phyloP scores from a whole-genome alignment of 2,329 filamentous ascomycete species.

The Alternaria alternata region DNA sequence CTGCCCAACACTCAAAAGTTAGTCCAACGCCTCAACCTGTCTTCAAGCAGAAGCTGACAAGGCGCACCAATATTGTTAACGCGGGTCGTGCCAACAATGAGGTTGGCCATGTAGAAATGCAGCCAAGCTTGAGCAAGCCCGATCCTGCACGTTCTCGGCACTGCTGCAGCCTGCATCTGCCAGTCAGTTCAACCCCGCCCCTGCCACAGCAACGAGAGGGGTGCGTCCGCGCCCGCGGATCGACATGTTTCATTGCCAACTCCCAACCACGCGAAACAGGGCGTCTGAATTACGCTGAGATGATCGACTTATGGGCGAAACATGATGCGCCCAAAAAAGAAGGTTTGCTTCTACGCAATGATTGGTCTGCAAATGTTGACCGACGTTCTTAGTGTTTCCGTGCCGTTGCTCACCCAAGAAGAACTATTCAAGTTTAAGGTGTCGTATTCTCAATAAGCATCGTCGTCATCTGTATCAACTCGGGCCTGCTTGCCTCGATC shows the following conservation, averaged over 20 bases:
- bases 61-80: slow-evolving; percentile 1
- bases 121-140: slow-evolving; percentile 4
- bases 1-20: slow-evolving; percentile 12
- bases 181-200: slow-evolving; percentile 3
- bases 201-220: slow-evolving; percentile 5
- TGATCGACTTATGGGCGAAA: slow-evolving; percentile 9
- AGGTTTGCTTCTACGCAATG: not conserved
- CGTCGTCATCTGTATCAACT: slow-evolving; percentile 29
- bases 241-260: slow-evolving; percentile 7
- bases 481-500: slow-evolving; percentile 20
- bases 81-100: slow-evolving; percentile 2
- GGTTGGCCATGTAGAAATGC: slow-evolving; percentile 5
- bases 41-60: slow-evolving; percentile 8
- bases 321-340: slow-evolving; percentile 7
- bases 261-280: slow-evolving; percentile 3
- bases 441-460: slow-evolving; percentile 13
- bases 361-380: slow-evolving; percentile 3
- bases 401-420: slow-evolving; percentile 4
- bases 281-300: slow-evolving; percentile 1
- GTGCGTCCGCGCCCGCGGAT: slow-evolving; percentile 10
- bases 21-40: slow-evolving; percentile 1
- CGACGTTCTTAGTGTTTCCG: not conserved
- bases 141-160: slow-evolving; percentile 3
- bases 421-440: not conserved
- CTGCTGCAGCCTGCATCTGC: slow-evolving; percentile 2